Percentiles rank a stretch among this genome's conserved stretches.
Conservation (phyloP, 2,329 filamentous ascomycete species). For the Fusarium sp. region DNA sequence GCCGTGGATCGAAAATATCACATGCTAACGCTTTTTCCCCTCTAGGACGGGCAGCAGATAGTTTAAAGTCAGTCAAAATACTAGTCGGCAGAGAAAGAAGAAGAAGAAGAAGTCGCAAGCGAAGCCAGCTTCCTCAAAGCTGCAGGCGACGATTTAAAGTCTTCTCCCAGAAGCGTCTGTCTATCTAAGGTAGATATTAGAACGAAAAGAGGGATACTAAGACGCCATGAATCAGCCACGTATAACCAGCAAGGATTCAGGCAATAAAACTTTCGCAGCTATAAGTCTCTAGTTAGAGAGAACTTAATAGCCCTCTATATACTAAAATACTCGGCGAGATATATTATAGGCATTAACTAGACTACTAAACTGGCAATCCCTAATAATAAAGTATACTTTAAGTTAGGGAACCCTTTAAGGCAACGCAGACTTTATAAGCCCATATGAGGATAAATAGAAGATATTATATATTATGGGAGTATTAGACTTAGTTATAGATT, state of each 20-base stretch:
- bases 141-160: not conserved
- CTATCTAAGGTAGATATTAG: not conserved
- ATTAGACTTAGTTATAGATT: no score
- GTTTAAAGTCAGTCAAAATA: not conserved
- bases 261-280: not conserved
- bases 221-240: not conserved
- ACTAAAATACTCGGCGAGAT: not conserved
- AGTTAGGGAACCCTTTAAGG: not conserved
- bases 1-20: not conserved
- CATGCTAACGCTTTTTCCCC: not conserved
- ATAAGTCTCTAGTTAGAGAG: not conserved
- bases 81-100: not conserved
- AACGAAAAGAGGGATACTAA: not conserved
- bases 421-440: not conserved
- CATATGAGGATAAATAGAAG: not conserved
- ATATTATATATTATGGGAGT: not conserved
- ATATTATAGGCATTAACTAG: not conserved
- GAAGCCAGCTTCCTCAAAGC: not conserved
- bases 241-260: not conserved
- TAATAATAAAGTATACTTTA: not conserved
- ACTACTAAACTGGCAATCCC: not conserved
- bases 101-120: not conserved
- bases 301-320: not conserved
- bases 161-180: not conserved
- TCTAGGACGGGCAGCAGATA: not conserved